Evolutionary conservation across 208 protist species (phyloP).

Genomic region (Tritrichomonas musculus): DNA sequence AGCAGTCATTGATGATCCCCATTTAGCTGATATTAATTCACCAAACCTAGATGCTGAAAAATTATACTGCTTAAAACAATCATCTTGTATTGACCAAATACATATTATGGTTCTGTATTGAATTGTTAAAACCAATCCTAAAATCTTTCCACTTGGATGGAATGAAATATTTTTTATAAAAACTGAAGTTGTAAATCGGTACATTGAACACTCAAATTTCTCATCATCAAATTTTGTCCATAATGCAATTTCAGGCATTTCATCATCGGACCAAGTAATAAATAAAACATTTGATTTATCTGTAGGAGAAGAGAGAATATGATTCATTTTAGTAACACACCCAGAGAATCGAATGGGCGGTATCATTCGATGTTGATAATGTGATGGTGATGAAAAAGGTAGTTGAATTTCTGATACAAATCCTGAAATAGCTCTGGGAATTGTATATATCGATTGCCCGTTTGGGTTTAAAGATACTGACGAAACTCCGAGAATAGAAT

Average conservation of each 20-base stretch:
- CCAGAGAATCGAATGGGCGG: neutral
- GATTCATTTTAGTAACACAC: neutral
- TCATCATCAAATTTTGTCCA: neutral
- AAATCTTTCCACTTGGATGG: neutral
- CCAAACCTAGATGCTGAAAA: neutral
- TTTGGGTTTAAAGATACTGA: neutral
- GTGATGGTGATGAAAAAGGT: neutral
- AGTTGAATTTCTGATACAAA: neutral
- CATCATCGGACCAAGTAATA: conserved; percentile 18
- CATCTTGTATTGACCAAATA: neutral
- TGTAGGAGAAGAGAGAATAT: neutral
- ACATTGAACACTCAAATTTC: neutral
- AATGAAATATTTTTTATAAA: neutral
- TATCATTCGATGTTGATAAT: neutral
- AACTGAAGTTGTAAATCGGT: neutral
- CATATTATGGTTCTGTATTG: neutral
- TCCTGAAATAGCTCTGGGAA: neutral
- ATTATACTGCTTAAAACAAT: conserved; percentile 12
- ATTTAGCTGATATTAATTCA: neutral
- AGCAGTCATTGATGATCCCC: neutral
- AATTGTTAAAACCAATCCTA: neutral
- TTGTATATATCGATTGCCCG: neutral
- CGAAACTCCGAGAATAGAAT: neutral
- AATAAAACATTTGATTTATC: neutral
- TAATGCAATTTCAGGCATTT: neutral